phyloP scores from a whole-genome alignment of 176 grass and related monocot species.

The Dendrocalamus sinicus region DNA sequence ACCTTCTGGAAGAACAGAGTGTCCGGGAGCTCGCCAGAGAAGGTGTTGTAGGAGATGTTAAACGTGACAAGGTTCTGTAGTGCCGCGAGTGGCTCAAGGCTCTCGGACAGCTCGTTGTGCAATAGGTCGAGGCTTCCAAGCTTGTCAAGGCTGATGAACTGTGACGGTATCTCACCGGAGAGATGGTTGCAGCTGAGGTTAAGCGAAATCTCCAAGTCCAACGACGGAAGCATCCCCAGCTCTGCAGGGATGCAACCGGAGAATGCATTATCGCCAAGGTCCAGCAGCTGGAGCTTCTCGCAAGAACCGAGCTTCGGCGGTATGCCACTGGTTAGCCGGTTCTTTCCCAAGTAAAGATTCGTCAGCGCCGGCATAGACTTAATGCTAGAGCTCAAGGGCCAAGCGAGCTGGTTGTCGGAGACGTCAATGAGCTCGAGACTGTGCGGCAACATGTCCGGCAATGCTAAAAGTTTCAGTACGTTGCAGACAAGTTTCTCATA shows the following conservation, averaged over 20 bases:
- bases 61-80: slow-evolving; percentile 86
- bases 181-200: slow-evolving; percentile 86
- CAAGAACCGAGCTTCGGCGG: slow-evolving; percentile 72
- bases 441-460: slow-evolving; percentile 65
- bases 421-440: slow-evolving; percentile 80
- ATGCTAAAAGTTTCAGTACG: background rate
- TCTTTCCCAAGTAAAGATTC: slow-evolving; percentile 70
- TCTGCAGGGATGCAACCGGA: slow-evolving; percentile 65
- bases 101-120: slow-evolving; percentile 69
- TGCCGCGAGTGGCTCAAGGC: slow-evolving; percentile 51
- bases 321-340: slow-evolving; percentile 62
- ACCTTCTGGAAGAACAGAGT: slow-evolving; percentile 88
- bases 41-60: slow-evolving; percentile 87
- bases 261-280: slow-evolving; percentile 78
- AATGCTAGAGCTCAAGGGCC: slow-evolving; percentile 54
- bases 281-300: slow-evolving; percentile 80
- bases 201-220: slow-evolving; percentile 88
- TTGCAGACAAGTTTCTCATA: no score
- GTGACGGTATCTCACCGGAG: slow-evolving; percentile 65
- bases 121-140: slow-evolving; percentile 87
- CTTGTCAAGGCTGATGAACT: slow-evolving; percentile 71
- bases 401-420: slow-evolving; percentile 76
- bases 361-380: slow-evolving; percentile 66
- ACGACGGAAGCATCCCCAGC: slow-evolving; percentile 58
- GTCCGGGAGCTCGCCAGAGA: slow-evolving; percentile 84